These are phyloP conservation scores for Rheum nobile DNA, from an alignment of 148 eudicot species.

Conservation along the genomic window DNA sequence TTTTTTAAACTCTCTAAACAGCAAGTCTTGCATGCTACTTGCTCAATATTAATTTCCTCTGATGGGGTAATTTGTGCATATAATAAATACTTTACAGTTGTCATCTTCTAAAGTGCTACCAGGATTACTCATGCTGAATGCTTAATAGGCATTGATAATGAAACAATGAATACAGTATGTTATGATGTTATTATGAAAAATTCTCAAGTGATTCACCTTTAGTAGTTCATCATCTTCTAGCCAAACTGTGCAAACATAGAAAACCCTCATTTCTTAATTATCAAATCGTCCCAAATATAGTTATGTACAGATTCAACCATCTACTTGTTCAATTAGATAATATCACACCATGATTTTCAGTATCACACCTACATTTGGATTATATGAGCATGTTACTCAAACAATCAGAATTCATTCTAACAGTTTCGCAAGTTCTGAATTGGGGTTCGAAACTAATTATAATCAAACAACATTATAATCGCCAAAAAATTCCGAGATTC, in stretches of 20 bases:
- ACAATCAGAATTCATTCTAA: background rate
- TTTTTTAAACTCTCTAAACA: background rate
- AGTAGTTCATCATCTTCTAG: background rate
- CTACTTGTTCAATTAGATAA: background rate
- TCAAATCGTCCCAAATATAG: background rate
- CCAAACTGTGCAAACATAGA: background rate
- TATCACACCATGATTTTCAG: background rate
- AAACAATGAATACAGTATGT: background rate
- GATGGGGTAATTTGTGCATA: background rate
- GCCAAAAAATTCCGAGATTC: background rate
- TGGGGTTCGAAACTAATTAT: background rate
- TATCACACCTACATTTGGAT: background rate
- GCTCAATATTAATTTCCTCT: background rate
- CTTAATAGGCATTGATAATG: background rate
- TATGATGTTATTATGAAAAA: background rate
- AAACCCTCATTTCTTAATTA: background rate
- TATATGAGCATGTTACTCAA: background rate
- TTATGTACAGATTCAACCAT: background rate
- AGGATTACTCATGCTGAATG: background rate
- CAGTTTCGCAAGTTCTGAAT: background rate
- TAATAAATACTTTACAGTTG: background rate
- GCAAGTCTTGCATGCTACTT: background rate
- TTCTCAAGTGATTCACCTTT: background rate
- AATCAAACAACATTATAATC: background rate
- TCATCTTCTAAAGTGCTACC: background rate